phyloP scores from a whole-genome alignment of 2,329 filamentous ascomycete genomes.

The Pseudocercospora eumusae region DNA sequence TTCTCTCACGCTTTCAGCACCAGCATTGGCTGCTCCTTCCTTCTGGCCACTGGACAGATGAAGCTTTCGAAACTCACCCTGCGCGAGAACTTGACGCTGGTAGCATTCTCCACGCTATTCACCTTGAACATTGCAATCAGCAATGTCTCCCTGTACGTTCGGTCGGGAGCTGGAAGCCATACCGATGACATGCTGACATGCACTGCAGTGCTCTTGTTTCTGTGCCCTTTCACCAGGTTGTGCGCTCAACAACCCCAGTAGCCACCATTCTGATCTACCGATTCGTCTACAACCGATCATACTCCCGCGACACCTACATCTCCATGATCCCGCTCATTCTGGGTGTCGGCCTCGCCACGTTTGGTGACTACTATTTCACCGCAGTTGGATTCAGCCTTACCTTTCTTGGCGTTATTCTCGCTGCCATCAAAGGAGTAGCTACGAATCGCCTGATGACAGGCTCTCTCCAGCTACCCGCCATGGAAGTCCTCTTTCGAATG shows the following conservation, averaged over 20 bases:
- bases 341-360: conserved; percentile 62
- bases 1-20: conserved; percentile 60
- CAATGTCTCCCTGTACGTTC: conserved; percentile 58
- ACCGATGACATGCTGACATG: background rate
- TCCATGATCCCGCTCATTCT: conserved; percentile 62
- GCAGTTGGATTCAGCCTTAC: conserved; percentile 49
- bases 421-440: conserved; percentile 59
- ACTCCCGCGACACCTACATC: conserved; percentile 59
- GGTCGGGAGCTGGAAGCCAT: background rate
- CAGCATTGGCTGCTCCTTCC: conserved; percentile 56
- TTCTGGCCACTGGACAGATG: conserved; percentile 57
- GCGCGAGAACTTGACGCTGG: conserved; percentile 57
- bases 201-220: conserved; percentile 49
- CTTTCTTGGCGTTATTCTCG: conserved; percentile 43
- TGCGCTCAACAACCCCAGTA: conserved; percentile 63
- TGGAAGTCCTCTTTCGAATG: conserved; percentile 58
- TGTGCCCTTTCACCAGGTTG: conserved; percentile 65
- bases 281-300: conserved; percentile 58
- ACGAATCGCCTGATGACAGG: conserved; percentile 67
- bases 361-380: conserved; percentile 65
- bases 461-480: conserved; percentile 57
- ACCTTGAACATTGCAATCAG: conserved; percentile 66
- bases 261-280: conserved; percentile 65
- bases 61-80: conserved; percentile 55
- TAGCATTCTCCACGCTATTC: conserved; percentile 62